Conservation (phyloP, 805 yeast species). For the Sugiyamaella chiloensis region DNA sequence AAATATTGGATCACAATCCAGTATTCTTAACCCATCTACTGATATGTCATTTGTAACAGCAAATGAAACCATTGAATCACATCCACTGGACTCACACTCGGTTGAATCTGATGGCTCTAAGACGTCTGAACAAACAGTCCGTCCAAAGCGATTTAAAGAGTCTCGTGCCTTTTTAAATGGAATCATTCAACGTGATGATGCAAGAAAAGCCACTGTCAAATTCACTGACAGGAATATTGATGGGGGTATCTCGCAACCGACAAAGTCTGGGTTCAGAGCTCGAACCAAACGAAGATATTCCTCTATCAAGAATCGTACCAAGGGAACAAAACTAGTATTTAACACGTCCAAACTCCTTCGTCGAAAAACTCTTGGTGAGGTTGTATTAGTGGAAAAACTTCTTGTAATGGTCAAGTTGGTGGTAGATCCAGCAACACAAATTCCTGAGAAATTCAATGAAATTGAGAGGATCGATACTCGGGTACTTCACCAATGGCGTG, state of each 20-base stretch:
- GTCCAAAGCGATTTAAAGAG: background rate
- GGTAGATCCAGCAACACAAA: slow-evolving; percentile 24
- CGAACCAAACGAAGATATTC: background rate
- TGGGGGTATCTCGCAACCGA: background rate
- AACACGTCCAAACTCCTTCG: slow-evolving; percentile 17
- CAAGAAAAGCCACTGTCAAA: background rate
- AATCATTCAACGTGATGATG: background rate
- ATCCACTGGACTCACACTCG: too few species aligned
- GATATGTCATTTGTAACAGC: too few species aligned
- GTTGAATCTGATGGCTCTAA: too few species aligned
- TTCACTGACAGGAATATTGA: too few species aligned
- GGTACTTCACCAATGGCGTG: slow-evolving; percentile 72
- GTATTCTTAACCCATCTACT: too few species aligned
- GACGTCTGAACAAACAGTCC: too few species aligned
- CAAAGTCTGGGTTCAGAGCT: background rate
- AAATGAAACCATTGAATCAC: too few species aligned
- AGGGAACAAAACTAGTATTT: background rate
- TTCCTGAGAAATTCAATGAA: slow-evolving; percentile 44
- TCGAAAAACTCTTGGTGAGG: slow-evolving; percentile 46
- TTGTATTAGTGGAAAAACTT: slow-evolving; percentile 64
- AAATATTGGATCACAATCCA: too few species aligned
- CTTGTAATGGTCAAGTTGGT: slow-evolving; percentile 56
- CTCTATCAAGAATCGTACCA: background rate
- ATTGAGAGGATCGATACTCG: slow-evolving; percentile 51
- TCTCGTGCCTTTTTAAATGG: background rate